Evolutionary conservation across 2,329 filamentous ascomycete genomes (phyloP).

Genomic region (Penicillium occitanis): DNA sequence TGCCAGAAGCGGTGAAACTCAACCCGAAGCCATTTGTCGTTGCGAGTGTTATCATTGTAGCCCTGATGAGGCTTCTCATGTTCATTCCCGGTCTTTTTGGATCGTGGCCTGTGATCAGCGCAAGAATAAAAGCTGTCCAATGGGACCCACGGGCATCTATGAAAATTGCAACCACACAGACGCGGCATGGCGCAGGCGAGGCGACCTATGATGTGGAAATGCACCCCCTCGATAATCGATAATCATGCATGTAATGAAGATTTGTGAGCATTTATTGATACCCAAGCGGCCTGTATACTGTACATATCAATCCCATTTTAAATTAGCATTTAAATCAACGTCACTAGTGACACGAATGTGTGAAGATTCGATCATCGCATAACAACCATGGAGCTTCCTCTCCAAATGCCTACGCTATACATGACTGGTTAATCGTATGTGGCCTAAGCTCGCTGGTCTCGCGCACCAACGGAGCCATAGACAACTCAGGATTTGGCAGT

Average conservation of each 20-base stretch:
- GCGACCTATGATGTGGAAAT: conserved; percentile 1
- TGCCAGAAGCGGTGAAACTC: neutral
- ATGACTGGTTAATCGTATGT: neutral
- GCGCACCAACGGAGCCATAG: neutral
- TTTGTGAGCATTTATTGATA: neutral
- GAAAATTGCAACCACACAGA: neutral
- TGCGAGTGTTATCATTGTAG: neutral
- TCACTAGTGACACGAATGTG: neutral
- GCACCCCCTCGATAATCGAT: neutral
- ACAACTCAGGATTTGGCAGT: neutral
- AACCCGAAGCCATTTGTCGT: neutral
- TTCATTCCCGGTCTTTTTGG: neutral
- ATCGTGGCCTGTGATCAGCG: neutral
- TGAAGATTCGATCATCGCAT: neutral
- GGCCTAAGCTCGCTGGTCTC: neutral
- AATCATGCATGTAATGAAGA: neutral
- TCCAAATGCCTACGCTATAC: neutral
- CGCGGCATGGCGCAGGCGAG: neutral
- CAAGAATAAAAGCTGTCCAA: neutral
- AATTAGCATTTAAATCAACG: neutral
- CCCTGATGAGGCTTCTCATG: neutral
- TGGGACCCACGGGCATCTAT: neutral
- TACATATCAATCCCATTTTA: neutral
- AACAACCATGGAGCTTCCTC: neutral
- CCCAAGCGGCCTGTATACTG: neutral